Base-by-base conservation (phyloP, 2,329 filamentous ascomycete species). In the Aspergillus eucalypticola region DNA sequence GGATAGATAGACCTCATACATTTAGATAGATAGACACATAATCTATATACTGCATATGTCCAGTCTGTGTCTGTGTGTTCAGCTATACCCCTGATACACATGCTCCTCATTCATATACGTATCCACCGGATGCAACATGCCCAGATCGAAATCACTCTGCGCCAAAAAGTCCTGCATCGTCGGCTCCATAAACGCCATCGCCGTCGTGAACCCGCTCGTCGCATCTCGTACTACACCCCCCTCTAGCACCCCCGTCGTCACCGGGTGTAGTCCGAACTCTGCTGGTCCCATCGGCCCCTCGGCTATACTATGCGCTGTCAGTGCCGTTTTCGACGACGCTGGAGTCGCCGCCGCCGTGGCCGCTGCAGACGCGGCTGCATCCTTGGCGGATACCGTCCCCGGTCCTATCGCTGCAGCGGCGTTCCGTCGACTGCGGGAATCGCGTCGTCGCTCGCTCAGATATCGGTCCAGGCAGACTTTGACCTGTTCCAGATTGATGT, bases 91-190 rank as follows among this genome's bases (percentile, higher is more conserved):
- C 46, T 25, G 25, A 13, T 50, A 50, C 3, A 25, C 46, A 29
- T 32, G 32, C 58, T 73, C 71, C 48, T 76, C 73, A 49, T 67
- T 72, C 58, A 75, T 67, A 55, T 73, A 74, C 3, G 69, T 69
- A 65, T 75, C 74, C 38, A 75, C 71, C 7, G 73, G 71, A 60
- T 75, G 71, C 58, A 74, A 57, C 54, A 73, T 59, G 2, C 73
- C 72, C 35, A 76, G 50, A 60, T 76, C 74, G 17, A 76, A 68
- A 65, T 76, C 73, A 4, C 73, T 74, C 63, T 76, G 74, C 17
- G 74, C 73, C 1, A 76, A 63, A 17, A 76, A 76, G 50, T 76
- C 72, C 58, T 76, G 73, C 74, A 76, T 75, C 7, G 73, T 76
- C 21, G 74, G 74, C 53, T 76, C 73, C 42, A 75, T 60, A 51